Base-by-base conservation (phyloP, 805 yeast genomes). In the Yarrowia sp. region DNA sequence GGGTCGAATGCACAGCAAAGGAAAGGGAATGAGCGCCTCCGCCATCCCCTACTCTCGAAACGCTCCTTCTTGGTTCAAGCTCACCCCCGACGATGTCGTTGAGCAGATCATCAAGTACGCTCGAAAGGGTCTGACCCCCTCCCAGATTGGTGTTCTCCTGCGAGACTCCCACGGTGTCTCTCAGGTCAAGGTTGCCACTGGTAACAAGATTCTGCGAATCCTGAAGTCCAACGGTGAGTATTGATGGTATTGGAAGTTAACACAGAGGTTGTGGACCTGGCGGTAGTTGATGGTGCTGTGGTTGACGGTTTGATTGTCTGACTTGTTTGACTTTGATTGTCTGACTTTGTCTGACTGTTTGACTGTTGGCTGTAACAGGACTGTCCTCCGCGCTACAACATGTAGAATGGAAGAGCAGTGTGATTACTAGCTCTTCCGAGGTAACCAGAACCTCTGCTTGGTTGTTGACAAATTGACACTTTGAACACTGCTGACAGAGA, bases 1-100 rank as follows among this genome's bases (percentile, higher is more conserved):
- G 99, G 99, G 96, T 92, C 97, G 99, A 85, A 87, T 93, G 92
- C 98, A 93, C 91, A 89, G 97, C 84, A 83, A 89, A 96, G 99
- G 99, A 83, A 95, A 95, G 84, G 99, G 99, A 85, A 96, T 95
- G 79, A 91, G 98, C 77, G 88, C 97, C 77, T 92, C 98, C 80
- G 96, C 99, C 79, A 85, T 92, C 82, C 99, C 99, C 82, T 95
- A 95, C 88, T 92, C 98, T 76, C 93, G 99, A 85, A 88, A 88
- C 83, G 86, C 96, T 81, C 99, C 98, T 81, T 84, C 97, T 81
- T 95, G 99, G 99, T 93, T 92, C 96, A 93, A 95, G 87, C 88
- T 90, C 77, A 85, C 97, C 69, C 81, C 96, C 74, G 98, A 92
- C 73, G 88, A 91, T 73, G 96, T 95, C 78, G 91, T 92, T 82